Evolutionary conservation across 2,329 filamentous ascomycete species (phyloP), one percentile per base, ranked within the genome.

Genomic region (Penicillium sp.): DNA sequence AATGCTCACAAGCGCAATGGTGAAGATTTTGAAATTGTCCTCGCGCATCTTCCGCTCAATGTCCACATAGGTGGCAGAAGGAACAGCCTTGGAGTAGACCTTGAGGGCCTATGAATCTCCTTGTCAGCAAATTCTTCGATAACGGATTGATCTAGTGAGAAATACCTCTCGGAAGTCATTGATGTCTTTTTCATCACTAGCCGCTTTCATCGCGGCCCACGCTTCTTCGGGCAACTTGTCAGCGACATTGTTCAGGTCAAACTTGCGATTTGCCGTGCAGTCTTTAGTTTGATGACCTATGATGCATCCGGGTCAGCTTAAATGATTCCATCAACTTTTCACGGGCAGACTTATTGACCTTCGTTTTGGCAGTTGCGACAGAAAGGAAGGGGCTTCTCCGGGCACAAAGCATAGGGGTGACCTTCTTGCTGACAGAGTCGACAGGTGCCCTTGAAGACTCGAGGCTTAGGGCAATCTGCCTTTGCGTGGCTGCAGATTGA

Each of bases 1-100:
- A 8, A 23, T 6, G 29, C 52, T 55, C 56, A 73, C 65, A 50
- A 72, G 58, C 9, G 68, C 75, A 44, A 78, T 73, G n/a, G 78
- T 56, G 50, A 69, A 72, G 44, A 76, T 51, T 4, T 64, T 68
- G 35, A 70, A 59, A 1, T 59, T 55, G 3, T 73, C 68, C 5
- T 64, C 58, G 7, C 74, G 73, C 45, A 78, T 67, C 32, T 68
- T 68, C 13, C 61, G 60, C 50, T 77, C 75, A 7, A 78, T 67
- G 1, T 68, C 67, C 8, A 56, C 59, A 39, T 68, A 77, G 41
- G 56, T 70, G 37, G 66, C 70, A 44, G 57, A 40, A 2, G 67
- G 67, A 17, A 60, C 60, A 2, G 69, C 67, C 41, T 76, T 74
- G 43, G 66, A 66, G 42, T 77, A 77, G 2, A 73, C 59, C 44